These are phyloP conservation scores for Herpetospermum pedunculosum DNA, from an alignment of 306 rosid genomes.

Conservation along the genomic window DNA sequence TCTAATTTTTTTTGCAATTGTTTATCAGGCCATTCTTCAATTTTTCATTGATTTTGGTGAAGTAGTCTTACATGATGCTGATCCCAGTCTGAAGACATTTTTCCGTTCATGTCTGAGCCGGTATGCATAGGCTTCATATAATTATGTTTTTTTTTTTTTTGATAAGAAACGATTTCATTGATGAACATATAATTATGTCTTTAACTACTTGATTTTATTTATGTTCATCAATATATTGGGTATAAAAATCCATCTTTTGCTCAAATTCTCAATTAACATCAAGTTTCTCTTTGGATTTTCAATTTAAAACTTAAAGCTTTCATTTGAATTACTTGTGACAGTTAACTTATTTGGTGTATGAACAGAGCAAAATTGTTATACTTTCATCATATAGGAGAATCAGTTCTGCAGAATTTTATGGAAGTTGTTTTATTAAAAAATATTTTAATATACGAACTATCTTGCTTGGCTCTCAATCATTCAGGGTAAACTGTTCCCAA, in stretches of 20 bases:
- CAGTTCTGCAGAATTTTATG: not conserved
- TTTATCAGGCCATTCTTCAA: slow-evolving; percentile 68
- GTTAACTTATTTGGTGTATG: not conserved
- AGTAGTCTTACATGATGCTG: slow-evolving; percentile 84
- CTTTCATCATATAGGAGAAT: not conserved
- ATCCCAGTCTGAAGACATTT: slow-evolving; percentile 74
- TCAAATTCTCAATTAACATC: not conserved
- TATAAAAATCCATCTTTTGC: not conserved
- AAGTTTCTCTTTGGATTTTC: not conserved
- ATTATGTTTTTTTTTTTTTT: not conserved
- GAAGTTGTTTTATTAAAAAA: not conserved
- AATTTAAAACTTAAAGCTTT: not conserved
- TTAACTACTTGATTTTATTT: not conserved
- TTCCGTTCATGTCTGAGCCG: slow-evolving; percentile 91
- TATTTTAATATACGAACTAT: not conserved
- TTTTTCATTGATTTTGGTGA: slow-evolving; percentile 92
- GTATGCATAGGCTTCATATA: slow-evolving; percentile 21
- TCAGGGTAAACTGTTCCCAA: not conserved
- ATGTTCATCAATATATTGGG: not conserved
- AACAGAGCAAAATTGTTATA: not conserved
- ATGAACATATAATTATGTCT: not conserved
- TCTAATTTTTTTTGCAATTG: slow-evolving; percentile 10
- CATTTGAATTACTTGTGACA: not conserved
- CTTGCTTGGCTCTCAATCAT: not conserved
- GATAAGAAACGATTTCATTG: no score